Base-by-base conservation (phyloP, 208 protist genomes). In the Herpetomonas samuelpessoai region DNA sequence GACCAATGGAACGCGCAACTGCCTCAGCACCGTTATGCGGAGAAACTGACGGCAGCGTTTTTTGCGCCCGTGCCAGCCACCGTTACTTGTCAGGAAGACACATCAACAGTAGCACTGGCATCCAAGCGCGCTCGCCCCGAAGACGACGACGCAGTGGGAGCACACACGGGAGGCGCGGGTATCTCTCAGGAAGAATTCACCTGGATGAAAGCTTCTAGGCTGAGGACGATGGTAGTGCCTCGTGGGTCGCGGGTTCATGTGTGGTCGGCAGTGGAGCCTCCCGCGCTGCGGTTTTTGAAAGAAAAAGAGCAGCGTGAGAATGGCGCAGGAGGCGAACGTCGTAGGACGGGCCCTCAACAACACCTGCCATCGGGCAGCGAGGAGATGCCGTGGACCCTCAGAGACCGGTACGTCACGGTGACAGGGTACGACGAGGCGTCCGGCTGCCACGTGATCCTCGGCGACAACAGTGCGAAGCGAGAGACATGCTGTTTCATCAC, bases 381-480 rank as follows among this genome's bases (percentile, higher is more conserved):
- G 35, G 6, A 6, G 9, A 14, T 18, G 6, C 35, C 35, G 9
- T 71, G 51, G 62, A 16, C 29, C 19, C 74, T 68, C 41, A 30
- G 10, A 28, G 41, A 68, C 10, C 53, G 31, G 26, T 45, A 38
- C 21, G 62, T 73, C 25, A 91, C 84, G 3, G 54, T 92, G 31
- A 46, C 83, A 18, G 85, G 85, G 29, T 83, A 84, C 60, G 74
- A 92, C 60, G 71, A 73, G 26, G 80, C 81, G 14, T 55, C 59
- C 3, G 72, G 76, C 30, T 31, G 55, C 27, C 85, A 92, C 47
- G 69, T 71, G 29, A 63, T 88, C 27, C 61, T 82, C 7, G 18
- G 7, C 10, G 74, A 80, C 29, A 31, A 52, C 44, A 48, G 44
- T 19, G 12, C 44, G 16, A 48, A 19, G 29, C 52, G 52, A 16